Base-by-base conservation (phyloP, 2,329 filamentous ascomycete genomes). In the Alternaria viburni region DNA sequence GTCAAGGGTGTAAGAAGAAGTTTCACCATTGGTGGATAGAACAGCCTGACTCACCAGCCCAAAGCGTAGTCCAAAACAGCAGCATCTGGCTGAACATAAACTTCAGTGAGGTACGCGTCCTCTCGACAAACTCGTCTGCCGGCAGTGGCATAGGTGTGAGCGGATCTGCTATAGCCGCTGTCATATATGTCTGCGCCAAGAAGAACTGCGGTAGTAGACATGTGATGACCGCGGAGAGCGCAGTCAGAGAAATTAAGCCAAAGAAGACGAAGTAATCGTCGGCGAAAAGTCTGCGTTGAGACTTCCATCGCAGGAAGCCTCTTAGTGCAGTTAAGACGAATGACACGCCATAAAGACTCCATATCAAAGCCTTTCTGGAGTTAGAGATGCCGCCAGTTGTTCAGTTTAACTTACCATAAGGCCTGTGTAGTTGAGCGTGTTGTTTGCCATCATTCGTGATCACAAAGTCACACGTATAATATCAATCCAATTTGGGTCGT, bases 1-100 rank as follows among this genome's bases (percentile, higher is more conserved):
- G 8, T 25, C 8, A 8, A 25, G 6, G 7, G 7, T 25, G 23
- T 25, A 25, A 25, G 23, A 6, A 25, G 23, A 7, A 25, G 6
- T 7, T 25, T 2, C 23, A 25, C 23, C 1, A 25, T 8, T 8
- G 23, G 8, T 25, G 23, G 6, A 25, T 25, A 25, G 23, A 25
- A 1, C 23, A 25, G 23, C 6, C 23, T 8, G 23, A 25, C 55
- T 36, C 30, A 62, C 60, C 44, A 30, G 60, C 60, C 55, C 55
- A 59, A 13, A 62, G 10, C 1, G 60, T 62, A 11, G 55, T 62
- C 60, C 60, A 59, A n/a, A 58, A 62, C 17, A 62, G n/a, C 5
- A 62, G 43, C 60, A 62, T 62, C 17, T 62, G 60, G 21, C 54
- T 59, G 28, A 62, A 59, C 55, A 62, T 59, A 8, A 62, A 41